Percentiles rank a stretch among this genome's conserved stretches.
Evolutionary conservation across 495 filamentous ascomycete species (phyloP).

Genomic region (Pseudoneurospora amorphoporcata): DNA sequence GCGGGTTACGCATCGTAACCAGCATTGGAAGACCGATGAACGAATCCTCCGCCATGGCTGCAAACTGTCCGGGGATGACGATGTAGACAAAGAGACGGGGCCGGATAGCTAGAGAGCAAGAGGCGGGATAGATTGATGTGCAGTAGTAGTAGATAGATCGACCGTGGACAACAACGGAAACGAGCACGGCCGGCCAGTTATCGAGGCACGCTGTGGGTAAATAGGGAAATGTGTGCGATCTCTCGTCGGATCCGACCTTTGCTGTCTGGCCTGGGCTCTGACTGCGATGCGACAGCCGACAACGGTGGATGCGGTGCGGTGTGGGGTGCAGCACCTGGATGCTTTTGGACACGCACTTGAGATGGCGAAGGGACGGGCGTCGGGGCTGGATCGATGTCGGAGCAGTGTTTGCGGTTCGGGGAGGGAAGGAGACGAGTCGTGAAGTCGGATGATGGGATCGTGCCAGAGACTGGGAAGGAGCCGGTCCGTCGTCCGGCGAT

Average conservation of each 20-base stretch:
- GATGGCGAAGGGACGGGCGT: not conserved
- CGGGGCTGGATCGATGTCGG: not conserved
- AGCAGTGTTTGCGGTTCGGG: not conserved
- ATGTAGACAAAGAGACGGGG: not conserved
- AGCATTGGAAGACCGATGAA: slow-evolving; percentile 75
- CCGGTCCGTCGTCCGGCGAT: not conserved
- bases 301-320: not conserved
- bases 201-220: not conserved
- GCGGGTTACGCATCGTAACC: slow-evolving; percentile 60
- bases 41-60: slow-evolving; percentile 29
- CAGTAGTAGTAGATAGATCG: not conserved
- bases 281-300: not conserved
- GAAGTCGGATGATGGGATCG: not conserved
- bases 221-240: not conserved
- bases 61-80: not conserved
- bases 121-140: not conserved
- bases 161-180: not conserved
- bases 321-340: not conserved
- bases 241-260: not conserved
- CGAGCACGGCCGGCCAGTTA: not conserved
- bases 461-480: not conserved
- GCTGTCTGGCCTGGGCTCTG: not conserved
- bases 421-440: not conserved
- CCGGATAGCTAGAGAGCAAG: not conserved
- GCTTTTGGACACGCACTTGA: not conserved